phyloP scores from a whole-genome alignment of 306 rosid genomes.

The Medicago lupulina region DNA sequence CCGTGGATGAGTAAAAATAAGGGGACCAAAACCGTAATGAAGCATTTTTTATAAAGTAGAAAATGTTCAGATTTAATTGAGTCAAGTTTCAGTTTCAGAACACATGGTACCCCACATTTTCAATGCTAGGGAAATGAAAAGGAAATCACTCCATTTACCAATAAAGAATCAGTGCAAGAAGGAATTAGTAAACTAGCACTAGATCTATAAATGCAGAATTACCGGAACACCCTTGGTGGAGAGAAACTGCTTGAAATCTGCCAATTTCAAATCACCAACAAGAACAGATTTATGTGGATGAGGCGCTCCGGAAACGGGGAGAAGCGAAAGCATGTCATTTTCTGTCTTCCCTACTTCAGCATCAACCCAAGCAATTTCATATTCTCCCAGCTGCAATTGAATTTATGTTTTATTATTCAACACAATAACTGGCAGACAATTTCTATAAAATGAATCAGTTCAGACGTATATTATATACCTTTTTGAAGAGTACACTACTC shows the following conservation, averaged over 20 bases:
- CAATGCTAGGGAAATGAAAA: conserved; percentile 12
- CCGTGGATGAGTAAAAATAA: too few species aligned
- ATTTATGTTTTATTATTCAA: conserved; percentile 41
- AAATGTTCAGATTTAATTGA: too few species aligned
- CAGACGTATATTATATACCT: conserved; percentile 55
- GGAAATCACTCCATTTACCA: conserved; percentile 11
- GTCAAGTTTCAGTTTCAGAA: conserved; percentile 21
- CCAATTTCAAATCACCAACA: conserved; percentile 92
- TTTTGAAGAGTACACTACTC: conserved; percentile 89
- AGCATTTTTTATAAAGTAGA: too few species aligned
- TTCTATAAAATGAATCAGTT: conserved; percentile 7
- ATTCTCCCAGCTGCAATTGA: conserved; percentile 77
- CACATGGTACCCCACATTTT: conserved; percentile 18
- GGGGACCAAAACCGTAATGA: too few species aligned
- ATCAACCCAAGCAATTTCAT: conserved; percentile 93
- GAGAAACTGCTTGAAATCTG: conserved; percentile 93
- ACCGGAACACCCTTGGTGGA: conserved; percentile 92
- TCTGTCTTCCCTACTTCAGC: conserved; percentile 85
- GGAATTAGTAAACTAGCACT: not conserved
- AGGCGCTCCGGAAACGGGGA: conserved; percentile 68
- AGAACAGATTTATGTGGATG: conserved; percentile 87
- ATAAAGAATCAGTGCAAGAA: not conserved
- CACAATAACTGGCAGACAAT: conserved; percentile 20
- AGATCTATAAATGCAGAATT: conserved; percentile 32
- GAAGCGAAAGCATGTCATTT: conserved; percentile 60